phyloP scores from a whole-genome alignment of 768 basidiomycete species.

The Hygrocybe coccinea region DNA sequence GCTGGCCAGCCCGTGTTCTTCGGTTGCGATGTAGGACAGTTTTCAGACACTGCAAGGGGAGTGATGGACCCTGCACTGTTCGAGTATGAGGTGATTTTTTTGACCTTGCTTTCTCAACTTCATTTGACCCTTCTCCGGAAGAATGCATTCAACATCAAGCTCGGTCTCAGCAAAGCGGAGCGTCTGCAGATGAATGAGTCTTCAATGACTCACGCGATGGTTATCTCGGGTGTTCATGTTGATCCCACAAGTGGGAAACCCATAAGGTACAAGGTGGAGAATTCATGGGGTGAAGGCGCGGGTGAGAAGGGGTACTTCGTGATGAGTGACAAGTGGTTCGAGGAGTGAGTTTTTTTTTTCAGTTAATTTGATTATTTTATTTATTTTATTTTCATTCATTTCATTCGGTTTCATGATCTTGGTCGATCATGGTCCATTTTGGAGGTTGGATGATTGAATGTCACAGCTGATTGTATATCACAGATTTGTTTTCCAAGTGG shows the following conservation, averaged over 20 bases:
- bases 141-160: slow-evolving; percentile 77
- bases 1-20: slow-evolving; percentile 91
- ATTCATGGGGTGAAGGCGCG: slow-evolving; percentile 79
- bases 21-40: slow-evolving; percentile 93
- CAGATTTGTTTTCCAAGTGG: slow-evolving; percentile 91
- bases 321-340: slow-evolving; percentile 92
- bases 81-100: slow-evolving; percentile 63
- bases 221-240: slow-evolving; percentile 88
- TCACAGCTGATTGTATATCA: background rate
- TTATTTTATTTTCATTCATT: too few species aligned
- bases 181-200: slow-evolving; percentile 80
- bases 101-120: background rate
- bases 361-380: too few species aligned
- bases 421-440: background rate
- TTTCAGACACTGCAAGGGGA: slow-evolving; percentile 62
- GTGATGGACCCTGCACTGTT: slow-evolving; percentile 85
- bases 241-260: slow-evolving; percentile 64
- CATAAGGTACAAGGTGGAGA: slow-evolving; percentile 94
- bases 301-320: slow-evolving; percentile 87
- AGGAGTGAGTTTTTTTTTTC: slow-evolving; percentile 55
- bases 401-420: background rate
- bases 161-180: slow-evolving; percentile 80
- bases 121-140: slow-evolving; percentile 22
- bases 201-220: slow-evolving; percentile 94
- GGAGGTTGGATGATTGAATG: slow-evolving; percentile 1